Evolutionary conservation across 192 early-diverging fungal species (phyloP).

Genomic region (Linnemannia zychae): DNA sequence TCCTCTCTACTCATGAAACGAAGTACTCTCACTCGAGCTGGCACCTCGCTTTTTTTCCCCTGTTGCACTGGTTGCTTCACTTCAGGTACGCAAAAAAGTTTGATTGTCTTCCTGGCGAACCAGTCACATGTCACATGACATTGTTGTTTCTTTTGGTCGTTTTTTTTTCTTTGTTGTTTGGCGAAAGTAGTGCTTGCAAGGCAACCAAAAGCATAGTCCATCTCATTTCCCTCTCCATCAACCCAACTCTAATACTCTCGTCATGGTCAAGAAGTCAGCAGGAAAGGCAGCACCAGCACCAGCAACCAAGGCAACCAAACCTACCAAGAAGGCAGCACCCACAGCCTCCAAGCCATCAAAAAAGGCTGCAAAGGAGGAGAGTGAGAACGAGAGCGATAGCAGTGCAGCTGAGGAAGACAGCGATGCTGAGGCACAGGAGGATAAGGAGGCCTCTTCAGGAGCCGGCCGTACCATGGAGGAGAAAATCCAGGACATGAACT

Average conservation of each 20-base stretch:
- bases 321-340: background rate
- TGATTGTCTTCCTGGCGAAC: too few species aligned
- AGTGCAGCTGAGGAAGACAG: background rate
- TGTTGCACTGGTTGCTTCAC: too few species aligned
- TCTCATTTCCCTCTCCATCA: background rate
- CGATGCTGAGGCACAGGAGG: background rate
- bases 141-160: constrained; percentile 11
- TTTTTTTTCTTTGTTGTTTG: constrained; percentile 11
- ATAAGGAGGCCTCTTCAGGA: background rate
- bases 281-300: constrained; percentile 7
- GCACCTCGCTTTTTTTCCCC: background rate
- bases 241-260: background rate
- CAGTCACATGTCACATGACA: background rate
- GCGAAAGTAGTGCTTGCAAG: background rate
- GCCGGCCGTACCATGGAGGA: background rate
- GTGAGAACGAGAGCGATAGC: background rate
- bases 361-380: background rate
- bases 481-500: constrained; percentile 6
- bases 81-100: background rate
- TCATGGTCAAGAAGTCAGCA: constrained; percentile 8
- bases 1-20: too few species aligned
- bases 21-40: too few species aligned
- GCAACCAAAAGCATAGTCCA: background rate
- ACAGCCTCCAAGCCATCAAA: background rate
- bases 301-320: background rate